Percentiles rank a stretch among this genome's conserved stretches.
phyloP scores from a whole-genome alignment of 2,329 filamentous ascomycete genomes.

The Didymella lethalis region DNA sequence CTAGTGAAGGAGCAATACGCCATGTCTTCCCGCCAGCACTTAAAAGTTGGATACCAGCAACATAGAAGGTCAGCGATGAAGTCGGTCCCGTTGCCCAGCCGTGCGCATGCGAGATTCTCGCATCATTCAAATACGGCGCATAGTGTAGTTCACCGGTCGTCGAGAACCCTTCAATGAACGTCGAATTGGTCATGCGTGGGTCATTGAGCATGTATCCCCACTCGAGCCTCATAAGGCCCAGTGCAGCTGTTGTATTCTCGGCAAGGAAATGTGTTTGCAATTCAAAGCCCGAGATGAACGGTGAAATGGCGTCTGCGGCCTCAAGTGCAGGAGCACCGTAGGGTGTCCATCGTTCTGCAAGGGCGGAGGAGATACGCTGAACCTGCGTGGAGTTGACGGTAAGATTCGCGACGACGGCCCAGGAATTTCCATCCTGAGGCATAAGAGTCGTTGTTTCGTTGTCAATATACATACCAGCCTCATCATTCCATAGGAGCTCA shows the following conservation, averaged over 20 bases:
- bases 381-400: slow-evolving; percentile 42
- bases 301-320: slow-evolving; percentile 57
- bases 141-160: slow-evolving; percentile 59
- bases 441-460: slow-evolving; percentile 63
- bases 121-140: slow-evolving; percentile 59
- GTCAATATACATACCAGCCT: slow-evolving; percentile 62
- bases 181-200: slow-evolving; percentile 61
- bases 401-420: slow-evolving; percentile 53
- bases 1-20: slow-evolving; percentile 49
- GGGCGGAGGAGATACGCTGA: slow-evolving; percentile 43
- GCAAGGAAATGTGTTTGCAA: slow-evolving; percentile 56
- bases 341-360: slow-evolving; percentile 50
- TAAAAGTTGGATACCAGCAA: slow-evolving; percentile 53
- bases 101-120: slow-evolving; percentile 59
- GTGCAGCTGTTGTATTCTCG: slow-evolving; percentile 49
- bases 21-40: slow-evolving; percentile 50
- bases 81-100: slow-evolving; percentile 62
- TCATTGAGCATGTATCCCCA: slow-evolving; percentile 66
- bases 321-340: slow-evolving; percentile 59
- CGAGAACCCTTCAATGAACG: slow-evolving; percentile 62
- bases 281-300: slow-evolving; percentile 59
- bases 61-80: slow-evolving; percentile 52
- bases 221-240: slow-evolving; percentile 56
- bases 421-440: slow-evolving; percentile 56
- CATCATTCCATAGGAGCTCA: slow-evolving; percentile 58